These are phyloP conservation scores for Microstroma glucosiphilum DNA, from an alignment of 1,284 basidiomycete genomes.

Conservation along the genomic window DNA sequence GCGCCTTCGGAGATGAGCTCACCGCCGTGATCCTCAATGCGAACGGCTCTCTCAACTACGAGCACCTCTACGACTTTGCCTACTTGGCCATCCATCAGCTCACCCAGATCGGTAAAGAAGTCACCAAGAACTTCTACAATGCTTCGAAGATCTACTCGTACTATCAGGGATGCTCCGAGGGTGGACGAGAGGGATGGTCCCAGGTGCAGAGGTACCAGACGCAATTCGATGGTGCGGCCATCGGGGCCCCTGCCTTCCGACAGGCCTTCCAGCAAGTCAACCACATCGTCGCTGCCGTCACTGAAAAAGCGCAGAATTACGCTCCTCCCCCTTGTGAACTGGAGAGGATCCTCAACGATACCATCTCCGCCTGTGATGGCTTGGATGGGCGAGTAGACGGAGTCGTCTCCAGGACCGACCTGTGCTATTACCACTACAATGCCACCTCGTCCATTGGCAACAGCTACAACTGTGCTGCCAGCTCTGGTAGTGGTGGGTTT, in stretches of 20 bases:
- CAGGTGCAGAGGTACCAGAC: slow-evolving; percentile 2
- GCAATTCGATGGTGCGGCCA: slow-evolving; percentile 6
- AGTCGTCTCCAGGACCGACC: slow-evolving; percentile 1
- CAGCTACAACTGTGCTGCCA: not conserved
- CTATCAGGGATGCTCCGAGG: slow-evolving; percentile 7
- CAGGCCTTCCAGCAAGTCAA: not conserved
- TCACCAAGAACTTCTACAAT: slow-evolving; percentile 8
- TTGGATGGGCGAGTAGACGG: not conserved
- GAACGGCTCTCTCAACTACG: slow-evolving; percentile 1
- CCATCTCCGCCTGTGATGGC: not conserved
- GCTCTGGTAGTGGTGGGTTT: not conserved
- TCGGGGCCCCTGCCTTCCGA: slow-evolving; percentile 3
- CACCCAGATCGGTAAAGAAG: not conserved
- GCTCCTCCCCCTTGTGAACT: slow-evolving; percentile 4
- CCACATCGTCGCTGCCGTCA: not conserved
- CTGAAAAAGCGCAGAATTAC: not conserved
- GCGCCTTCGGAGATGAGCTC: not conserved
- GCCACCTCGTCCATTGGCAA: slow-evolving; percentile 1
- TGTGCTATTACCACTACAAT: slow-evolving; percentile 6
- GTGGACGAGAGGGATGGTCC: slow-evolving; percentile 1
- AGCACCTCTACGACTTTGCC: not conserved
- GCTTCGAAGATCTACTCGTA: slow-evolving; percentile 7
- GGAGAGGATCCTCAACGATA: slow-evolving; percentile 2
- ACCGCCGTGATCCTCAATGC: not conserved
- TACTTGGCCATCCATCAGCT: slow-evolving; percentile 5